These are phyloP conservation scores for Lactifluus hygrophoroides DNA, from an alignment of 768 basidiomycete species.

Conservation along the genomic window DNA sequence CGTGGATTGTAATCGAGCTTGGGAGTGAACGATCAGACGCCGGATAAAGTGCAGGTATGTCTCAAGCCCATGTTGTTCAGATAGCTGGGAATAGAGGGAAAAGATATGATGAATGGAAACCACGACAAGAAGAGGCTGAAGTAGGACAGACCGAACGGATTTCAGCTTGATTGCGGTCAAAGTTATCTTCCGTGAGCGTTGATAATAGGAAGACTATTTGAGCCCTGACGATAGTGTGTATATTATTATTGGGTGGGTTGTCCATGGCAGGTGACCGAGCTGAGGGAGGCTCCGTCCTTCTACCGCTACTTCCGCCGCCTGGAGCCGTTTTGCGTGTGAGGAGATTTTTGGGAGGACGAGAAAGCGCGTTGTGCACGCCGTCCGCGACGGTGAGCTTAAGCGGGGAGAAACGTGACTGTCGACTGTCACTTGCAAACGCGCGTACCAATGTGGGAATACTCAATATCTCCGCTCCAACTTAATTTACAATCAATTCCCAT, in stretches of 20 bases:
- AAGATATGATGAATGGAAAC: constrained; percentile 13
- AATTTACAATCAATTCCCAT: neutral
- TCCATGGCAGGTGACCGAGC: constrained; percentile 72
- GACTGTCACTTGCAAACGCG: constrained; percentile 3
- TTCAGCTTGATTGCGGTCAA: constrained; percentile 87
- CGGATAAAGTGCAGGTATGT: constrained; percentile 98
- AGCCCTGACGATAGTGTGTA: constrained; percentile 89
- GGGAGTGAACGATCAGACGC: constrained; percentile 85
- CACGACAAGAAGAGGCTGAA: constrained; percentile 14
- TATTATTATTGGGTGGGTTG: constrained; percentile 74
- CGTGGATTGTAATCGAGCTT: constrained; percentile 54
- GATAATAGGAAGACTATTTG: constrained; percentile 97
- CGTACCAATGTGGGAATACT: neutral
- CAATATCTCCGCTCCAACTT: constrained; percentile 12
- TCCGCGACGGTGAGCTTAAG: constrained; percentile 20
- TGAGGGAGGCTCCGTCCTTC: constrained; percentile 31
- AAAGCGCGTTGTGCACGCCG: constrained; percentile 21
- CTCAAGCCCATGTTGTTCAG: constrained; percentile 94
- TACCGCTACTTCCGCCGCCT: constrained; percentile 30
- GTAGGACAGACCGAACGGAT: constrained; percentile 81
- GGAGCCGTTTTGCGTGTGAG: constrained; percentile 30
- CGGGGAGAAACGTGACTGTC: constrained; percentile 11
- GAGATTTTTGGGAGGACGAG: constrained; percentile 8
- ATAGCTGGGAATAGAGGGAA: constrained; percentile 50
- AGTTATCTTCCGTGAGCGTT: constrained; percentile 95